Percentiles rank a stretch among this genome's conserved stretches.
Conservation (phyloP, 2,329 filamentous ascomycete genomes). For the Stylonectria norvegica region DNA sequence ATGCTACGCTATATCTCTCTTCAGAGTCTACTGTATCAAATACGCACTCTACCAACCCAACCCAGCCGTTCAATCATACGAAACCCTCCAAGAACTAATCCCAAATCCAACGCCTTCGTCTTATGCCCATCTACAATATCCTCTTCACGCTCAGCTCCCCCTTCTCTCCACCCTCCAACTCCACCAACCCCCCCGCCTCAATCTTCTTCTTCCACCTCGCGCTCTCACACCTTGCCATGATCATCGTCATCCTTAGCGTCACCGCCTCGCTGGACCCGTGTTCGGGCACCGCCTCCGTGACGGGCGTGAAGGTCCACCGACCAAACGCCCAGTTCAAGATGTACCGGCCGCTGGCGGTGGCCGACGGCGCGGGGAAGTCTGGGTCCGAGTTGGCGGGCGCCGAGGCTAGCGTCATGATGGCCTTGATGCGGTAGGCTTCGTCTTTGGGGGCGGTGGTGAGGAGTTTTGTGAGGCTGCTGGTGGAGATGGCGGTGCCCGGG, state of each 20-base stretch:
- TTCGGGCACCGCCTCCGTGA: constrained; percentile 41
- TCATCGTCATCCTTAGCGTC: constrained; percentile 68
- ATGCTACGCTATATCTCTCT: too few relatives aligned
- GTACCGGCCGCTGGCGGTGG: constrained; percentile 52
- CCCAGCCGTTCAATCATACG: too few relatives aligned
- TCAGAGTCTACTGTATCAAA: too few relatives aligned
- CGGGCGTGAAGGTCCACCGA: constrained; percentile 81
- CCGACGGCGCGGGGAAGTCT: constrained; percentile 35
- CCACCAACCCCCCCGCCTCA: constrained; percentile 54
- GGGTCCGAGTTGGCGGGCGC: constrained; percentile 51
- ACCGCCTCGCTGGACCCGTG: constrained; percentile 54
- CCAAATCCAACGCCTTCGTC: too few relatives aligned
- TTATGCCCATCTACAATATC: constrained; percentile 43
- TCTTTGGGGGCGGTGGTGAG: constrained; percentile 79
- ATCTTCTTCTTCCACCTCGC: constrained; percentile 74
- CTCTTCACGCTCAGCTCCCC: constrained; percentile 52
- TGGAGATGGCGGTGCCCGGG: constrained; percentile 43
- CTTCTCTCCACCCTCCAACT: constrained; percentile 43
- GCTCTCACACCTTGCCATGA: constrained; percentile 70
- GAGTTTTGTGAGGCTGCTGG: constrained; percentile 62
- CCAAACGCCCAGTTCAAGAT: constrained; percentile 99
- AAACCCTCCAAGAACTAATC: too few relatives aligned
- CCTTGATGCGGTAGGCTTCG: constrained; percentile 94
- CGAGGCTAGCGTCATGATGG: constrained; percentile 49
- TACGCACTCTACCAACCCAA: too few relatives aligned